These are phyloP conservation scores for Aureobasidium namibiae DNA, from an alignment of 2,329 filamentous ascomycete genomes.

Conservation along the genomic window DNA sequence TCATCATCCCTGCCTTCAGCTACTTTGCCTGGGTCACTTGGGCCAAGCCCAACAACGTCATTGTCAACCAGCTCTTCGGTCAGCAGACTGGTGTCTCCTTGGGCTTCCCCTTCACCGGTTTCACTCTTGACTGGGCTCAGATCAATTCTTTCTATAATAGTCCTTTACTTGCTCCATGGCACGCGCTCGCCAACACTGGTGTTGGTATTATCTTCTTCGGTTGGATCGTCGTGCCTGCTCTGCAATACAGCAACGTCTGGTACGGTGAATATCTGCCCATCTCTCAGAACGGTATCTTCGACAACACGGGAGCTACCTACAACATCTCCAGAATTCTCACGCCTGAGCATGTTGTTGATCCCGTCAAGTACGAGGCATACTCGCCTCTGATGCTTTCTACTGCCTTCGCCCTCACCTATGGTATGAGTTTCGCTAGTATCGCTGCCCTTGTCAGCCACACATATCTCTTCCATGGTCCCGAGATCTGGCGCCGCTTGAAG, in stretches of 20 bases:
- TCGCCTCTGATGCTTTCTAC: constrained; percentile 79
- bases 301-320: constrained; percentile 79
- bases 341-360: constrained; percentile 68
- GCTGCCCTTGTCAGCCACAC: constrained; percentile 75
- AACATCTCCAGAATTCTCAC: constrained; percentile 75
- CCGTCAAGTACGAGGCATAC: constrained; percentile 65
- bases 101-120: constrained; percentile 18
- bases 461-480: constrained; percentile 73
- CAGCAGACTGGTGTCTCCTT: constrained; percentile 20
- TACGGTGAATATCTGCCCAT: constrained; percentile 83
- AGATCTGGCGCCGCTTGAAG: constrained; percentile 73
- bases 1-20: constrained; percentile 75
- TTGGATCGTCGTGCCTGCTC: constrained; percentile 19
- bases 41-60: constrained; percentile 74
- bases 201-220: constrained; percentile 19
- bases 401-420: constrained; percentile 80
- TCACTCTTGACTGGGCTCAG: constrained; percentile 88
- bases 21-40: constrained; percentile 86
- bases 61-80: constrained; percentile 22
- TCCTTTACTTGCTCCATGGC: constrained; percentile 34
- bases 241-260: constrained; percentile 62
- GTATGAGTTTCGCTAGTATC: constrained; percentile 74
- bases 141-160: constrained; percentile 73
- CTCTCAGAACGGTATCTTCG: constrained; percentile 72
- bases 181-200: constrained; percentile 25